Percentiles rank a stretch among this genome's conserved stretches.
Evolutionary conservation across 768 basidiomycete genomes (phyloP).

Genomic region (Asterophora parasitica): DNA sequence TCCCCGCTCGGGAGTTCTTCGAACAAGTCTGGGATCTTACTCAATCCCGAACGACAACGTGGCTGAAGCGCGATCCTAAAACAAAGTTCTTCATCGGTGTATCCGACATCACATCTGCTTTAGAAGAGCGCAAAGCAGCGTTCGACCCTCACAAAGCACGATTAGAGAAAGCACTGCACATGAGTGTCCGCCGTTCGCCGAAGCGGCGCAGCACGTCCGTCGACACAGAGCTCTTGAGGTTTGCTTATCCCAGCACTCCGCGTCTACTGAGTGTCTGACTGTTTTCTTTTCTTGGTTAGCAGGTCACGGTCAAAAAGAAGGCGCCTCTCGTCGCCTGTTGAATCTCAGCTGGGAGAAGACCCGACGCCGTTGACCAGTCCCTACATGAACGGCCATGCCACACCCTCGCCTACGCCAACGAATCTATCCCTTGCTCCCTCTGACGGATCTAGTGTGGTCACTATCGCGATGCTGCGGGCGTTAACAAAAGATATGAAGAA

Average conservation of each 20-base stretch:
- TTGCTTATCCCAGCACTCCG: constrained; percentile 11
- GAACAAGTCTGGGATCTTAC: constrained; percentile 43
- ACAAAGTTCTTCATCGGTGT: constrained; percentile 24
- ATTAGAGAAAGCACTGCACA: constrained; percentile 34
- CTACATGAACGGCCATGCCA: constrained; percentile 29
- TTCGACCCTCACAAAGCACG: constrained; percentile 31
- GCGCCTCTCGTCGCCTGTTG: constrained; percentile 33
- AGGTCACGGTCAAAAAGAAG: constrained; percentile 37
- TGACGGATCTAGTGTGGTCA: constrained; percentile 34
- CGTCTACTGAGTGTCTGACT: background rate
- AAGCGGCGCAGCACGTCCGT: constrained; percentile 43
- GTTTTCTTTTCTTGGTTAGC: background rate
- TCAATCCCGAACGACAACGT: constrained; percentile 24
- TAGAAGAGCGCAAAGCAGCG: constrained; percentile 28
- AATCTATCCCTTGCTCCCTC: constrained; percentile 34
- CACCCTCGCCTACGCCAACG: constrained; percentile 45
- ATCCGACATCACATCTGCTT: constrained; percentile 26
- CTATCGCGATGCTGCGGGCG: constrained; percentile 62
- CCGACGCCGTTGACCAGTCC: constrained; percentile 30
- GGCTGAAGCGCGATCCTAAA: constrained; percentile 6
- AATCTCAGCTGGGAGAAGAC: constrained; percentile 24
- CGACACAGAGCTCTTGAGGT: constrained; percentile 38
- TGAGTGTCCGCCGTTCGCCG: constrained; percentile 39
- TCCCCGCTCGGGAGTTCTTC: constrained; percentile 44
- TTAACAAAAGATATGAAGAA: constrained; percentile 50